Base-by-base conservation (phyloP, 2,329 filamentous ascomycete genomes). In the Cladobotryum protrusum region DNA sequence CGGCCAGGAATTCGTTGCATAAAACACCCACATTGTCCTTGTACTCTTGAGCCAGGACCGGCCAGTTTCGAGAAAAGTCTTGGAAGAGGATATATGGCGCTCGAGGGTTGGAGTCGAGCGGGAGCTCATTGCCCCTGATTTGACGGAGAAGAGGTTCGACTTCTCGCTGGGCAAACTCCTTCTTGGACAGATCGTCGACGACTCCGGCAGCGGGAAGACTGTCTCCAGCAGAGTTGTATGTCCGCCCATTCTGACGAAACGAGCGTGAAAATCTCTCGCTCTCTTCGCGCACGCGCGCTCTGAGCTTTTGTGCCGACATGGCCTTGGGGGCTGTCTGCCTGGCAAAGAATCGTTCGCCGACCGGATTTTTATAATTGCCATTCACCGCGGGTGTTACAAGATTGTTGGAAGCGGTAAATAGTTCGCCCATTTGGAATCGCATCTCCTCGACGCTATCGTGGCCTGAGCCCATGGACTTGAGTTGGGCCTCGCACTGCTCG, bases 291-390 rank as follows among this genome's bases (percentile, higher is more conserved):
- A 74, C 73, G 2, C 75, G 72, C 3, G 75, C 75, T 6, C 75
- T 71, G 6, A 78, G 66, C 56, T 77, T 76, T 49, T 77, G 74
- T 0, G 74, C 69, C 1, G 75, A 75, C 1, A 75, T 78, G 19
- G 74, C 75, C 51, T 72, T 72, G 12, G 74, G 71, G 40, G 68
- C 72, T 3, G 73, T 74, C 11, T 74, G 73, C 8, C 73, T 66
- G 6, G 74, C 68, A 58, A 78, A 78, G 64, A 78, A 78, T 47
- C 66, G 68, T 57, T 75, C 74, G 50, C 72, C 72, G 14, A 75
- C 73, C 0, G 75, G 75, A 52, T 77, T 77, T 66, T 78, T 78
- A 69, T 78, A 78, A 63, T 75, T 76, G 45, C 75, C 75, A 47
- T 77, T 74, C 20, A 77, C 72, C 36, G 75, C 74, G 3, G 75